These are phyloP conservation scores for Leucocoprinus leucothites DNA, from an alignment of 768 basidiomycete species.

Conservation along the genomic window DNA sequence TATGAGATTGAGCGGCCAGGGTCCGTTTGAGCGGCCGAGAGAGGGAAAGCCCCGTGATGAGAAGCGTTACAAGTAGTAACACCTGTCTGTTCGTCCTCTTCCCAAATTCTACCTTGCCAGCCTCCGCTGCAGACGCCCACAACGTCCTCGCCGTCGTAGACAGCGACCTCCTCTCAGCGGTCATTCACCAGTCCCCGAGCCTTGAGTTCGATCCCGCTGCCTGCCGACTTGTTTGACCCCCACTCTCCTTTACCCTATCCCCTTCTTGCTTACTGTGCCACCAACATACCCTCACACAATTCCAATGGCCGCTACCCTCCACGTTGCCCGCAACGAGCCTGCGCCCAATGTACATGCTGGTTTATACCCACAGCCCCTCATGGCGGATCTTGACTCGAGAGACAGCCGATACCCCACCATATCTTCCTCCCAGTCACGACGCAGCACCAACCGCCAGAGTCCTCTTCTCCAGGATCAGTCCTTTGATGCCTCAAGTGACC, in stretches of 20 bases:
- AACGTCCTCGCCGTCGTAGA: constrained; percentile 9
- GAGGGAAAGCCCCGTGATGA: constrained; percentile 5
- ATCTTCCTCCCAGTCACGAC: constrained; percentile 26
- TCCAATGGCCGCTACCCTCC: constrained; percentile 49
- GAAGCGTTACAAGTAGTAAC: constrained; percentile 9
- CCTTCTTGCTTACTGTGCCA: constrained; percentile 9
- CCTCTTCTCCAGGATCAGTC: not conserved
- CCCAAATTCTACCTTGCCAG: constrained; percentile 1
- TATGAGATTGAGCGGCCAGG: constrained; percentile 5
- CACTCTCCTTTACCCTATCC: not conserved
- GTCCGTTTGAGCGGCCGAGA: constrained; percentile 7
- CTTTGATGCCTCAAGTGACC: constrained; percentile 11
- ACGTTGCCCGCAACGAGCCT: constrained; percentile 38
- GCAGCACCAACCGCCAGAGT: not conserved
- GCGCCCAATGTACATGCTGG: constrained; percentile 30
- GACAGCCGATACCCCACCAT: constrained; percentile 56
- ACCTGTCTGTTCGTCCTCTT: not conserved
- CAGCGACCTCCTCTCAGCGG: constrained; percentile 6
- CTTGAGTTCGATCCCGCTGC: not conserved
- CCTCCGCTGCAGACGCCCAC: constrained; percentile 4
- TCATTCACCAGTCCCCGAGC: not conserved
- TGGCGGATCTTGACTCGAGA: constrained; percentile 59
- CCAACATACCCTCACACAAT: constrained; percentile 16
- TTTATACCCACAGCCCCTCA: constrained; percentile 51
- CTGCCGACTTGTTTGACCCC: constrained; percentile 6